Evolutionary conservation across 495 filamentous ascomycete species (phyloP), one percentile per base, ranked within the genome.

Genomic region (Penicillium longicatenatum): DNA sequence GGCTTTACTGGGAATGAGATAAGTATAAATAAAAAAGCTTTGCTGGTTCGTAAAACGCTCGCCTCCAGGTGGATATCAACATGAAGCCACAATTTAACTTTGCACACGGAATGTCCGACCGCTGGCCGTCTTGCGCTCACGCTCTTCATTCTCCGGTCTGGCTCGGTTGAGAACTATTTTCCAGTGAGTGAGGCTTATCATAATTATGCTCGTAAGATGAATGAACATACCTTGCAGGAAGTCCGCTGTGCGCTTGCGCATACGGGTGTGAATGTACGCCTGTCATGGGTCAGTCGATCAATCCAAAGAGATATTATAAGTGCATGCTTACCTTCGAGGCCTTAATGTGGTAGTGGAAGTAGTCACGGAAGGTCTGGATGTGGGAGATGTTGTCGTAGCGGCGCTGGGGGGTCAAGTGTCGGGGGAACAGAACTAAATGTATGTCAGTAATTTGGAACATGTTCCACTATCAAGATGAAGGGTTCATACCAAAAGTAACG

Each of bases 341-440:
- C 76, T 99, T 99, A 79, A 99, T 99, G 75, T 99, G 94, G 72
- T 99, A 99, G 72, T 99, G 94, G 82, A 99, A 99, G 73, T 99
- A 98, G 66, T 98, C 95, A 57, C 94, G 90, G 89, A 99, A 99
- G 17, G 93, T 99, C 76, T 99, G 95, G 63, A 99, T 97, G 67
- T 99, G 94, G 37, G 92, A 96, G 64, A 99, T 98, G 70, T 91
- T 93, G 57, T 97, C 93, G 46, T 90, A 88, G 74, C 94, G 86
- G 66, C 91, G 84, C 73, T 97, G 92, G 3, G 83, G 85, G 5
- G 92, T 95, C 55, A 99, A 79, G 71, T 99, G 94, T 57, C 94
- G 85, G 24, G 94, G 94, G 80, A 98, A 99, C 39, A 98, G 83
- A 45, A 98, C 94, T 98, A 65, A 33, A 71, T 58, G 7, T 12